phyloP scores from a whole-genome alignment of 768 basidiomycete genomes.

The Psilocybe cubensis region DNA sequence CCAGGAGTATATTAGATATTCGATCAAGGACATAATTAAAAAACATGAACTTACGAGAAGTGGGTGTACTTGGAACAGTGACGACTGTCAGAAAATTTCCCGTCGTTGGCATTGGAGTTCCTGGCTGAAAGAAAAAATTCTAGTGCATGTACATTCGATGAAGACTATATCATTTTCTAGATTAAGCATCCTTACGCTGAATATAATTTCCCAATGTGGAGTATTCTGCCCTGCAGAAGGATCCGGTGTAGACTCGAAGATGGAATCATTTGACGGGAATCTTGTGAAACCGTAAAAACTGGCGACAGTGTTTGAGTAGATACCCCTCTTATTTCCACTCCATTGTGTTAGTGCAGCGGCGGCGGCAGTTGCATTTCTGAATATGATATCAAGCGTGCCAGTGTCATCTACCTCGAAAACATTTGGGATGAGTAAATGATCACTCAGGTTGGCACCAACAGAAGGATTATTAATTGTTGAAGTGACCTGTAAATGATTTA shows the following conservation, averaged over 20 bases:
- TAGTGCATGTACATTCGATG: neutral
- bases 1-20: neutral
- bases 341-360: conserved; percentile 26
- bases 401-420: conserved; percentile 27
- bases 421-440: conserved; percentile 28
- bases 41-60: neutral
- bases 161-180: neutral
- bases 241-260: conserved; percentile 24
- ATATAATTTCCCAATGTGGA: conserved; percentile 34
- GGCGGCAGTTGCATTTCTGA: conserved; percentile 21
- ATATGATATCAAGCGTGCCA: conserved; percentile 29
- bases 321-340: conserved; percentile 28
- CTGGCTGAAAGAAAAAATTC: conserved; percentile 5
- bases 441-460: conserved; percentile 37
- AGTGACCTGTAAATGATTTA: conserved; percentile 25
- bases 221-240: conserved; percentile 32
- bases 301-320: conserved; percentile 18
- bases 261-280: conserved; percentile 22
- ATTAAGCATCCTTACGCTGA: conserved; percentile 19
- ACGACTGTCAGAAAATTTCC: conserved; percentile 3
- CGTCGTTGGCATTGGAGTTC: neutral
- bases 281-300: conserved; percentile 28
- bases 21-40: neutral
- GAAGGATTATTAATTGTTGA: conserved; percentile 32
- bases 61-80: neutral